Conservation (phyloP, 768 basidiomycete species). For the Pleurotus eryngii region DNA sequence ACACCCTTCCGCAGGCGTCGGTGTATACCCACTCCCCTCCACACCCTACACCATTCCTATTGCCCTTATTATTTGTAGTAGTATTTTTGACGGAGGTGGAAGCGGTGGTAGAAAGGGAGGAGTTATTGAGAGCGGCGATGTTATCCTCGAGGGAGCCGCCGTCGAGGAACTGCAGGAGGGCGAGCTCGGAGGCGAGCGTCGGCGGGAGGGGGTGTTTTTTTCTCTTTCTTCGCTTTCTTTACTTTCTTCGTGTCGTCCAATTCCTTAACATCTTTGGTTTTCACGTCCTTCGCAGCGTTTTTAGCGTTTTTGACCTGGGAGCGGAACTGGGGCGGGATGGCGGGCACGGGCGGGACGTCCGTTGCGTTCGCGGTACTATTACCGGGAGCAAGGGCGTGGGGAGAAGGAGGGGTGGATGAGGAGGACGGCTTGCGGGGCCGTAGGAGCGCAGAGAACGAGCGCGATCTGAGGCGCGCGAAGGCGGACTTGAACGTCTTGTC, state of each 20-base stretch:
- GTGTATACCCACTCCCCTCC: constrained; percentile 46
- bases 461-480: constrained; percentile 37
- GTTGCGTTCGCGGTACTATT: too few relatives aligned
- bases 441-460: constrained; percentile 48
- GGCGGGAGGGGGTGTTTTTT: constrained; percentile 30
- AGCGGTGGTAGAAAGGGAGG: too few relatives aligned
- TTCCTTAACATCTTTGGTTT: too few relatives aligned
- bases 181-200: constrained; percentile 62
- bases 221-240: neutral
- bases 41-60: constrained; percentile 22
- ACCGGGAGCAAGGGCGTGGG: too few relatives aligned
- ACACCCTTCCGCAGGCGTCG: constrained; percentile 59
- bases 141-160: constrained; percentile 60
- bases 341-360: too few relatives aligned
- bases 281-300: too few relatives aligned
- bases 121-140: neutral
- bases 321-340: too few relatives aligned
- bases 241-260: too few relatives aligned
- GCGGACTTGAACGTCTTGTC: constrained; percentile 12
- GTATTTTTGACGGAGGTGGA: too few relatives aligned
- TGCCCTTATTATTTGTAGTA: too few relatives aligned
- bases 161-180: constrained; percentile 65
- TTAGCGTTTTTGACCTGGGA: too few relatives aligned
- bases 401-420: too few relatives aligned
- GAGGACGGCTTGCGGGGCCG: constrained; percentile 25